phyloP scores from a whole-genome alignment of 257 asterid genomes.

The Eustoma russellianum region DNA sequence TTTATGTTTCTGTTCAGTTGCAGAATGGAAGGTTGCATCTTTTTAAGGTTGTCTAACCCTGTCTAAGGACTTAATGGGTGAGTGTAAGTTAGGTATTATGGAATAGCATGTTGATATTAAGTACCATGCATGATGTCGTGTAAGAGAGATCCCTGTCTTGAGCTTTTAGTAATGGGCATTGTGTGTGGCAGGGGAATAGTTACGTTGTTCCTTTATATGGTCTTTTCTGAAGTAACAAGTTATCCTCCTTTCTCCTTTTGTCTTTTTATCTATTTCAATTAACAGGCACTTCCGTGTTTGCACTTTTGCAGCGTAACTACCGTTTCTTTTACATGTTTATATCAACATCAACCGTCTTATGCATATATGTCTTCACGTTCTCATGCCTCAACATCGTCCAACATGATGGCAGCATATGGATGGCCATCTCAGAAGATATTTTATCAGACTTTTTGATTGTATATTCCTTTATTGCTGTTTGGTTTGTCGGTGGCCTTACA shows the following conservation, averaged over 20 bases:
- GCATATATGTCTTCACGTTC: conserved; percentile 44
- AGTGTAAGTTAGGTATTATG: too few species aligned
- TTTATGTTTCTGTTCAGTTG: too few species aligned
- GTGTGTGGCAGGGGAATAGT: not conserved
- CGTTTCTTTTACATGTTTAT: conserved; percentile 83
- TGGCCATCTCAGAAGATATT: conserved; percentile 46
- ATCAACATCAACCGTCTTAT: conserved; percentile 66
- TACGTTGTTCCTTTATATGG: not conserved
- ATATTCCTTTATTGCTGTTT: conserved; percentile 73
- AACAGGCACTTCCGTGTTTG: conserved; percentile 6
- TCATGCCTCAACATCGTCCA: conserved; percentile 59
- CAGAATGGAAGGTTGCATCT: too few species aligned
- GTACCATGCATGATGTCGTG: not conserved
- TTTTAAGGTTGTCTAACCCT: too few species aligned
- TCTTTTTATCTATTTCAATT: conserved; percentile 3
- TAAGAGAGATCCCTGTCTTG: not conserved
- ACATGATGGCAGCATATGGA: conserved; percentile 37
- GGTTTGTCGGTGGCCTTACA: conserved; percentile 92
- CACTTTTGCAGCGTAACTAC: conserved; percentile 69
- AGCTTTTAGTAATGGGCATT: not conserved
- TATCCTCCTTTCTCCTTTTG: not conserved
- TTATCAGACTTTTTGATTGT: conserved; percentile 61
- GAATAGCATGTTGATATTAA: too few species aligned
- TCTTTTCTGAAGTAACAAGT: too few species aligned
- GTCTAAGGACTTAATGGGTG: too few species aligned